Evolutionary conservation across 768 basidiomycete genomes (phyloP).

Genomic region (Jaapia argillacea): DNA sequence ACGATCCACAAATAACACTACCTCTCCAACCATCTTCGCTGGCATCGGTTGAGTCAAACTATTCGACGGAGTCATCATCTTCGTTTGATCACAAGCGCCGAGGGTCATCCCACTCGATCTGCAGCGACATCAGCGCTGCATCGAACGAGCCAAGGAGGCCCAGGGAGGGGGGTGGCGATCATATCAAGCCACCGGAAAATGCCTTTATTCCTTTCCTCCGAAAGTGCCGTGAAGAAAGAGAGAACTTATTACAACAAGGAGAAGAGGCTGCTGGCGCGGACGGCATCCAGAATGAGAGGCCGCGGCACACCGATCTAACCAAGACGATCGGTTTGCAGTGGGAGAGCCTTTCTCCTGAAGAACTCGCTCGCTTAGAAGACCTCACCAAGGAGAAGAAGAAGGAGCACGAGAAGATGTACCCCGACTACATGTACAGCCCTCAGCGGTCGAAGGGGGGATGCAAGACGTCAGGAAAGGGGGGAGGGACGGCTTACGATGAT

Average conservation of each 20-base stretch:
- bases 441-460: slow-evolving; percentile 44
- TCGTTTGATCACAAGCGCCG: slow-evolving; percentile 23
- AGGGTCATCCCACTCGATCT: slow-evolving; percentile 17
- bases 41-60: no score
- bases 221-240: slow-evolving; percentile 66
- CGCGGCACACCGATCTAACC: slow-evolving; percentile 68
- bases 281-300: slow-evolving; percentile 65
- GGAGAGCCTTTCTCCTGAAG: slow-evolving; percentile 57
- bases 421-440: slow-evolving; percentile 72
- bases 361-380: slow-evolving; percentile 66
- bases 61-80: no score
- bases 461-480: slow-evolving; percentile 43
- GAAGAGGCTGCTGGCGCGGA: slow-evolving; percentile 13
- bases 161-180: slow-evolving; percentile 68
- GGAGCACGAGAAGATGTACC: slow-evolving; percentile 67
- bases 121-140: slow-evolving; percentile 21
- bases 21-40: no score
- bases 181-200: slow-evolving; percentile 77
- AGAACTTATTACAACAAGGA: slow-evolving; percentile 42
- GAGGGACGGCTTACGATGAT: slow-evolving; percentile 35
- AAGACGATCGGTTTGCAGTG: slow-evolving; percentile 79
- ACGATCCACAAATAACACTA: no score
- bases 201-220: slow-evolving; percentile 80
- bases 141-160: slow-evolving; percentile 30
- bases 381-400: slow-evolving; percentile 72